Conservation (phyloP, 148 eudicot species). For the Vaccinium corymbosum region DNA sequence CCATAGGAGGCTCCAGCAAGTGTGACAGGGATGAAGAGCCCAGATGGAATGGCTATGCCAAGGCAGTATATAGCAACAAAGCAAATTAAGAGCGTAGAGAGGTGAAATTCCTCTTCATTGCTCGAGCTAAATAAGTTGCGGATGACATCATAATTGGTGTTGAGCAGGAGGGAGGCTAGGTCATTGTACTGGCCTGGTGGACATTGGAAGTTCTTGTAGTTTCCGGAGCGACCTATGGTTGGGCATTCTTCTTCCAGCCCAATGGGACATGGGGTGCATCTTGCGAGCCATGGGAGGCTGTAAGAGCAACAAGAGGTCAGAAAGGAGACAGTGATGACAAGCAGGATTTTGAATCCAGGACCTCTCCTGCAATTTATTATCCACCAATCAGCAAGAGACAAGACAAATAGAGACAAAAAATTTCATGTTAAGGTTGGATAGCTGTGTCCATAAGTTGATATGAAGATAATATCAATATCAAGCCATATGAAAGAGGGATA, state of each 20-base stretch:
- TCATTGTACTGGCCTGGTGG: conserved; percentile 65
- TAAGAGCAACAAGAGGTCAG: conserved; percentile 60
- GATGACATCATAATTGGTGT: conserved; percentile 74
- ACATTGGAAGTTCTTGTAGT: conserved; percentile 66
- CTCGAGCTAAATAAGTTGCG: conserved; percentile 56
- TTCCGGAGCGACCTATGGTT: conserved; percentile 51
- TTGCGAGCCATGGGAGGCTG: conserved; percentile 62
- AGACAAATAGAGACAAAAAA: not conserved
- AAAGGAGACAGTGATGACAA: conserved; percentile 47
- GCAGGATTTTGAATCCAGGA: conserved; percentile 43
- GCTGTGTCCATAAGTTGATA: not conserved
- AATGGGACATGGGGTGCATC: conserved; percentile 61
- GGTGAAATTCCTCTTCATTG: conserved; percentile 38
- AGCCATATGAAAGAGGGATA: not conserved
- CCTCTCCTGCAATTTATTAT: conserved; percentile 53
- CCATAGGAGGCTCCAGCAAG: conserved; percentile 86
- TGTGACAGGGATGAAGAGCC: conserved; percentile 80
- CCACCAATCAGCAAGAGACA: conserved; percentile 14
- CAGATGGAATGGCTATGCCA: conserved; percentile 81
- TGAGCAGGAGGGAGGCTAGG: conserved; percentile 72
- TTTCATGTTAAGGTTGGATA: not conserved
- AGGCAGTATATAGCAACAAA: conserved; percentile 40
- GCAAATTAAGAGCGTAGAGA: conserved; percentile 49
- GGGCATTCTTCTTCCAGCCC: conserved; percentile 54
- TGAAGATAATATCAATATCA: not conserved